phyloP scores from a whole-genome alignment of 306 rosid genomes.

The Hippophae gyantsensis region DNA sequence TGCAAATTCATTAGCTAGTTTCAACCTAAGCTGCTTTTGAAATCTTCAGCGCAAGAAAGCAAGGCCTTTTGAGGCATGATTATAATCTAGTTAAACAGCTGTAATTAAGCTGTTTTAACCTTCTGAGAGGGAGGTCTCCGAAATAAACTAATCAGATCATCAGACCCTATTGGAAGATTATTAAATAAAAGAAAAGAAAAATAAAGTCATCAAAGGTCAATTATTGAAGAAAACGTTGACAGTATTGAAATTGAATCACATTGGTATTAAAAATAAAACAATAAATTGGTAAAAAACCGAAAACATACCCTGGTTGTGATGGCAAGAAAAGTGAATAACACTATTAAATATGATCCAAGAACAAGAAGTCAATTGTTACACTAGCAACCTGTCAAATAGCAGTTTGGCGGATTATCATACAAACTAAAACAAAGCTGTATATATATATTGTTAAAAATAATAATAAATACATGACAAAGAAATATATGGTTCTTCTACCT shows the following conservation, averaged over 20 bases:
- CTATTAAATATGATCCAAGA: constrained; percentile 52
- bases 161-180: constrained; percentile 59
- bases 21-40: constrained; percentile 20
- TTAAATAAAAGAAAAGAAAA: neutral
- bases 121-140: constrained; percentile 93
- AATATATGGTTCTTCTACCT: too few relatives aligned
- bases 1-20: constrained; percentile 2
- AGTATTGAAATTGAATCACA: neutral
- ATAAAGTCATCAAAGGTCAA: neutral
- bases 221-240: neutral
- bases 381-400: constrained; percentile 76
- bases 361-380: constrained; percentile 85
- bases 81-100: neutral
- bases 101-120: constrained; percentile 67
- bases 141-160: constrained; percentile 85
- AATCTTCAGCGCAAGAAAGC: constrained; percentile 1
- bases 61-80: neutral
- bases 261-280: too few relatives aligned
- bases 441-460: neutral
- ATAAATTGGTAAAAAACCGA: neutral
- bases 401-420: constrained; percentile 14
- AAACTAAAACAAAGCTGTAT: neutral
- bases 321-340: constrained; percentile 55
- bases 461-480: neutral
- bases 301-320: constrained; percentile 53